Evolutionary conservation across 345 rosid species (phyloP).

Genomic region (Pistacia vera): DNA sequence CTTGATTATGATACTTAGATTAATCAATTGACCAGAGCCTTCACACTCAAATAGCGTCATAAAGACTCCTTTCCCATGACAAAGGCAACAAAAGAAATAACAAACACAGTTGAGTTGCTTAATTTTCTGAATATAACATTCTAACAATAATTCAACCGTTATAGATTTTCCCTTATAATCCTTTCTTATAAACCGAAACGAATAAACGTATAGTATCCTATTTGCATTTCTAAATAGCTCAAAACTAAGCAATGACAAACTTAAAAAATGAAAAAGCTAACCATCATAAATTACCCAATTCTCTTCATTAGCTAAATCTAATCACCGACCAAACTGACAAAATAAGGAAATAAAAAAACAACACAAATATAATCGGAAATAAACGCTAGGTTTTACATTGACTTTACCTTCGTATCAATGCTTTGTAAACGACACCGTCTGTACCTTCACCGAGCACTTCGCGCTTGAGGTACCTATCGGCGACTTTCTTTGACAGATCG

Average conservation of each 20-base stretch:
- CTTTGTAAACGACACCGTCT: conserved; percentile 88
- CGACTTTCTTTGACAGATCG: conserved; percentile 76
- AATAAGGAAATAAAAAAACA: not conserved
- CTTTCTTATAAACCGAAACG: not conserved
- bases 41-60: not conserved
- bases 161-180: too few species aligned
- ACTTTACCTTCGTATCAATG: conserved; percentile 80
- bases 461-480: conserved; percentile 87
- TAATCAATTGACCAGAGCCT: not conserved
- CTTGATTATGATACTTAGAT: too few species aligned
- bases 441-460: conserved; percentile 94
- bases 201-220: not conserved
- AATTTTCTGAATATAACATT: not conserved
- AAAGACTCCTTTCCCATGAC: not conserved
- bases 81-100: not conserved
- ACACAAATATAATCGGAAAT: not conserved
- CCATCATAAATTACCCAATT: too few species aligned
- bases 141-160: not conserved
- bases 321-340: not conserved
- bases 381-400: conserved; percentile 5
- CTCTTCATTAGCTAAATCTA: not conserved
- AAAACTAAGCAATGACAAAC: not conserved
- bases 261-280: not conserved
- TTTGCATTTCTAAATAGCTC: not conserved
- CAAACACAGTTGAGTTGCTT: too few species aligned